These are phyloP conservation scores for Acmispon strigosus DNA, from an alignment of 306 rosid species.

Conservation along the genomic window DNA sequence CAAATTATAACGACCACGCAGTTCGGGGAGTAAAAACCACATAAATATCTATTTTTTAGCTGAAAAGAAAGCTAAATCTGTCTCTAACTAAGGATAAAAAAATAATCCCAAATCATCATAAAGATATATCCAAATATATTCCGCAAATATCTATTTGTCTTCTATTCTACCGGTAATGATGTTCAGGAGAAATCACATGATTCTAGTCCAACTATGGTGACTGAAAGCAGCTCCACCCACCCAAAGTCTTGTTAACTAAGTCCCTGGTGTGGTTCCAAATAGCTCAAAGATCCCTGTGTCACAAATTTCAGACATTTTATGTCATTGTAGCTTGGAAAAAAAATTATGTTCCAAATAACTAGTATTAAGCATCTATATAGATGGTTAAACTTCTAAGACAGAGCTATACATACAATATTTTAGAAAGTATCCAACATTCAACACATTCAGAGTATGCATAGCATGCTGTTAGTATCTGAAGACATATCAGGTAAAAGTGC, in stretches of 20 bases:
- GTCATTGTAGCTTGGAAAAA: not conserved
- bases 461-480: not conserved
- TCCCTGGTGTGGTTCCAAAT: constrained; percentile 12
- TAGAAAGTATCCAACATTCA: not conserved
- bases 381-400: not conserved
- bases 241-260: no score
- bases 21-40: not conserved
- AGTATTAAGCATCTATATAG: not conserved
- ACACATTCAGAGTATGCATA: not conserved
- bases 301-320: constrained; percentile 10
- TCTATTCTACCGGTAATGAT: no score
- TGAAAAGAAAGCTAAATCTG: not conserved
- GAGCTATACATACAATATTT: not conserved
- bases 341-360: not conserved
- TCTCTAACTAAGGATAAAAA: no score
- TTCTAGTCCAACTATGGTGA: no score
- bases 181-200: no score
- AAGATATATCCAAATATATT: no score
- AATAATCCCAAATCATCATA: no score
- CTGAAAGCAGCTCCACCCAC: no score
- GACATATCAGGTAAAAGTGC: not conserved
- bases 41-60: not conserved
- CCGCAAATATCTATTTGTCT: no score
- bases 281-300: constrained; percentile 20
- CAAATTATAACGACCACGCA: no score